Evolutionary conservation across 2,329 filamentous ascomycete species (phyloP), one percentile per base, ranked within the genome.

Genomic region (Dactylonectria macrodidyma): DNA sequence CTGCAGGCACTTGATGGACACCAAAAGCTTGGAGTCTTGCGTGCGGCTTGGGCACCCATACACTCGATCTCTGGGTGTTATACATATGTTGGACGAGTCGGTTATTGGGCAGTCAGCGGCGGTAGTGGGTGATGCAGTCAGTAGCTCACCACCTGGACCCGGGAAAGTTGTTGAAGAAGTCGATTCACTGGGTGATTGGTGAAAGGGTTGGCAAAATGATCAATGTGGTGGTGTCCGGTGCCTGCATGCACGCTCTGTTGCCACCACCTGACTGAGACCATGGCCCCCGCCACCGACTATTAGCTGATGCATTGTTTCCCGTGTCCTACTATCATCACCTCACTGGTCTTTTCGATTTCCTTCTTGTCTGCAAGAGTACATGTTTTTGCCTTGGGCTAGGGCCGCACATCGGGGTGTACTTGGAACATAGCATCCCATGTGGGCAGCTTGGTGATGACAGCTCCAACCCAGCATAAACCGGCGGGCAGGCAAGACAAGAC

Each of bases 261-360:
- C 47, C 41, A 59, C 64, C 64, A 66, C 64, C 59, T 66, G 64
- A 66, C 64, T 57, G 54, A 62, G 46, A 38, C 34, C 59, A 59
- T 66, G 52, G 59, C 48, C 46, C 58, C 64, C 54, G 47, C 59
- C 59, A 66, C 64, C 50, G 54, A 59, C 54, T 54, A 54, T 59
- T n/a, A 58, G 54, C 33, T 36, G 46, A 52, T 34, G 34, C 24
- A 41, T 56, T 65, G 50, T 24, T 50, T 9, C 30, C 22, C 10
- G n/a, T 58, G 48, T 34, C n/a, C 33, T 63, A 36, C 33, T 48
- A n/a, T 41, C 12, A 30, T 30, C 26, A 30, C 26, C 7, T 30
- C 26, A 48, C 33, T 63, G 30, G 46, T 19, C 12, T 14, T 41
- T 55, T 30, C 8, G 30, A 24, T 8, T 24, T 54, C 10, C 51